Percentiles rank a stretch among this genome's conserved stretches.
phyloP scores from a whole-genome alignment of 1,139 yeast genomes.

The Debaryomyces psychrophilus region DNA sequence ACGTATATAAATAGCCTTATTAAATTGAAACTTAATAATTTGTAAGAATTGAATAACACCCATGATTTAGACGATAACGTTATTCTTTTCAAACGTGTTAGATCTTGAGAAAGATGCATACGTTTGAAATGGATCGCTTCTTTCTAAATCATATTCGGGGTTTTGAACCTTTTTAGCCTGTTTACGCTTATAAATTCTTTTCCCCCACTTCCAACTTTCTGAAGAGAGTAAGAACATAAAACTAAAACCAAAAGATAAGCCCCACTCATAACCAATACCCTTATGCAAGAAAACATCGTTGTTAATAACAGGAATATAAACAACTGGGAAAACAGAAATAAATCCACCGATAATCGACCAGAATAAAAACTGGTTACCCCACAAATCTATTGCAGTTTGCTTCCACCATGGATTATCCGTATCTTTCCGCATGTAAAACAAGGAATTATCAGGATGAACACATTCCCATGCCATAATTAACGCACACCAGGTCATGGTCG shows the following conservation, averaged over 20 bases:
- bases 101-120: slow-evolving; percentile 61
- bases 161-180: slow-evolving; percentile 40
- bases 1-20: not conserved
- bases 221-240: slow-evolving; percentile 58
- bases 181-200: slow-evolving; percentile 56
- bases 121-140: slow-evolving; percentile 63
- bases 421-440: slow-evolving; percentile 76
- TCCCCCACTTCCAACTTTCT: slow-evolving; percentile 66
- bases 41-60: slow-evolving; percentile 1
- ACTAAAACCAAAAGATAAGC: slow-evolving; percentile 65
- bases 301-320: slow-evolving; percentile 84
- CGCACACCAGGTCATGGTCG: slow-evolving; percentile 90
- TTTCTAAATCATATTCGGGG: slow-evolving; percentile 68
- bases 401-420: slow-evolving; percentile 62
- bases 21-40: not conserved
- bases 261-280: slow-evolving; percentile 82
- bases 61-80: slow-evolving; percentile 11
- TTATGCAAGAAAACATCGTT: slow-evolving; percentile 73
- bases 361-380: slow-evolving; percentile 74
- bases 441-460: slow-evolving; percentile 71
- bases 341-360: slow-evolving; percentile 79
- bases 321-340: slow-evolving; percentile 71
- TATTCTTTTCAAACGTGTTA: slow-evolving; percentile 34
- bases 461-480: slow-evolving; percentile 90
- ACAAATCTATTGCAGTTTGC: slow-evolving; percentile 58